Percentiles rank a stretch among this genome's conserved stretches.
Evolutionary conservation across 2,329 filamentous ascomycete species (phyloP).

Genomic region (Aaosphaeria pasadenensis): DNA sequence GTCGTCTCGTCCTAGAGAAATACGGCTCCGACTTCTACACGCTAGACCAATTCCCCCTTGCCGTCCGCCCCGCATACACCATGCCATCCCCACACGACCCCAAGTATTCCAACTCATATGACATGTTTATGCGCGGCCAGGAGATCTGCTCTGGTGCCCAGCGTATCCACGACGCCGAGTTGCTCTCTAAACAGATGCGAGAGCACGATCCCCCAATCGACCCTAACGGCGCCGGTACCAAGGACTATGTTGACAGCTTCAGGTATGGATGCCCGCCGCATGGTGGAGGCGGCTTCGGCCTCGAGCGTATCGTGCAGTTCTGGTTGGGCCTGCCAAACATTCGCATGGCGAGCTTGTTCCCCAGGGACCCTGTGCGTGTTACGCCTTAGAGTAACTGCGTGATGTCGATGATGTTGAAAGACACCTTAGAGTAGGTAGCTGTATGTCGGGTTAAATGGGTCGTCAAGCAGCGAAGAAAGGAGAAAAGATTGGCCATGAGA

Average conservation of each 20-base stretch:
- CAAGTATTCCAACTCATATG: constrained; percentile 60
- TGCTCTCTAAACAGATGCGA: constrained; percentile 57
- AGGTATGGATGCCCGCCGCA: constrained; percentile 63
- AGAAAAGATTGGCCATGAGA: too few species aligned
- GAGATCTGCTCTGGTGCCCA: constrained; percentile 67
- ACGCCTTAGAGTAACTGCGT: constrained; percentile 34
- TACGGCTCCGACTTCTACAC: constrained; percentile 96
- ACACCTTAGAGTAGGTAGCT: too few species aligned
- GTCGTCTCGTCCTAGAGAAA: constrained; percentile 80
- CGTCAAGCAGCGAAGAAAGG: too few species aligned
- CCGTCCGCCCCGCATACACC: constrained; percentile 87
- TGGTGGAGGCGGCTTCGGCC: constrained; percentile 62
- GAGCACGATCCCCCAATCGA: constrained; percentile 56
- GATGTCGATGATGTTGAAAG: not conserved
- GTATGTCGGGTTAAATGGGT: too few species aligned
- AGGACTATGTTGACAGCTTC: constrained; percentile 64
- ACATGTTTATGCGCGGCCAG: constrained; percentile 70
- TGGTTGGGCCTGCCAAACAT: constrained; percentile 65
- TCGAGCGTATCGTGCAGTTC: constrained; percentile 66
- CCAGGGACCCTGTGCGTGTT: constrained; percentile 59
- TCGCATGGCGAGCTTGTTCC: constrained; percentile 55
- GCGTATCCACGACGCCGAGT: constrained; percentile 61
- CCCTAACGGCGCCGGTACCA: constrained; percentile 57
- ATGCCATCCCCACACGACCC: constrained; percentile 58
- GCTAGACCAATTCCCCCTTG: constrained; percentile 91